Base-by-base conservation (phyloP, 1,284 basidiomycete genomes). In the Leccinum pachyderme region DNA sequence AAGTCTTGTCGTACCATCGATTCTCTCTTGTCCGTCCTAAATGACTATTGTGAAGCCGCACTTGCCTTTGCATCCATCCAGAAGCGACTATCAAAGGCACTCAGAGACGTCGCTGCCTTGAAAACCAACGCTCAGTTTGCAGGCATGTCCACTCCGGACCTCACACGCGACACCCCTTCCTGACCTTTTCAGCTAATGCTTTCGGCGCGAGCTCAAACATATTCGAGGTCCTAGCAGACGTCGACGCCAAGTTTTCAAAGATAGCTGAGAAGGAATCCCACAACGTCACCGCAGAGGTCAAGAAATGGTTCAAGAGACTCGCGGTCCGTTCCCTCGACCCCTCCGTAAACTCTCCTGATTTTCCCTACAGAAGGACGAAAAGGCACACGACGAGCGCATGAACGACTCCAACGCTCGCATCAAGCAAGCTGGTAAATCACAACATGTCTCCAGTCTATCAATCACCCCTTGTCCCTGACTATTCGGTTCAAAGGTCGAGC, bases 261-360 rank as follows among this genome's bases (percentile, higher is more conserved):
- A 66, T 86, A 55, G 80, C 81, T 5, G 86, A 89, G 63, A 89
- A 83, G 72, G 88, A 91, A 62, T 89, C 84, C 58, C 83, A 84
- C 59, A 64, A 58, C 24, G 72, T 89, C 47, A 84, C 81, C 59
- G 71, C 74, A 35, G 89, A 91, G 59, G 81, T 91, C 41, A 86
- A 84, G 75, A 91, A 88, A 62, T 91, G 88, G 86, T 85, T 91
- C 76, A 90, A 88, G 80, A 89, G 84, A 69, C 77, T 91, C 47
- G 79, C 83, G 51, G 89, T 89, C 64, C 59, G 77, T 52, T 55
- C 51, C 18, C 49, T 27, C 27, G n/a, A 15, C 6, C 2, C 37
- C 33, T 24, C 59, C 31, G 9, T n/a, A 24, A 22, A 9, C 49
- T 35, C 18, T 7, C 50, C 57, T 61, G 12, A 52, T 7, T 28